Evolutionary conservation across 2,329 filamentous ascomycete genomes (phyloP).

Genomic region (Alternaria panax): DNA sequence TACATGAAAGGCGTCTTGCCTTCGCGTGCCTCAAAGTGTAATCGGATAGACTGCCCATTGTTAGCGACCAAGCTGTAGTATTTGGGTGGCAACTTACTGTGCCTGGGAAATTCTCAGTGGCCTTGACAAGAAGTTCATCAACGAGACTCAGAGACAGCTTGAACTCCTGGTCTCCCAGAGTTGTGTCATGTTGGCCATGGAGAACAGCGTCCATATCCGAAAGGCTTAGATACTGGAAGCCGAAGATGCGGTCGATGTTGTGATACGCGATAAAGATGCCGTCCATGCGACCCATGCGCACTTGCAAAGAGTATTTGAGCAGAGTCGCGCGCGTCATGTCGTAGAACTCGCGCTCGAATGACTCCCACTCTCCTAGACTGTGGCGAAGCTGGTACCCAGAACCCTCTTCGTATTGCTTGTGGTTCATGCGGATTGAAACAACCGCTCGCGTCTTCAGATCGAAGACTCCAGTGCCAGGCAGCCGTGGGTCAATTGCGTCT

Average conservation of each 20-base stretch:
- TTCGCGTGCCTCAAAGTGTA: slow-evolving; percentile 81
- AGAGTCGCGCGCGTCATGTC: slow-evolving; percentile 96
- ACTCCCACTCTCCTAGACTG: slow-evolving; percentile 81
- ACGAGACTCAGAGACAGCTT: slow-evolving; percentile 78
- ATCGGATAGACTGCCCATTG: slow-evolving; percentile 66
- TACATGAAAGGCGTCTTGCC: slow-evolving; percentile 74
- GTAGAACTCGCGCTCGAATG: slow-evolving; percentile 93
- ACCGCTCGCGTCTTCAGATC: slow-evolving; percentile 96
- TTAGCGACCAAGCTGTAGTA: slow-evolving; percentile 13
- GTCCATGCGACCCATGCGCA: slow-evolving; percentile 97
- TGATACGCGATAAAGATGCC: slow-evolving; percentile 97
- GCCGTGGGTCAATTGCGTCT: slow-evolving; percentile 83
- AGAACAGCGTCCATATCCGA: slow-evolving; percentile 87
- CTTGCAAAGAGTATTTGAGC: slow-evolving; percentile 95
- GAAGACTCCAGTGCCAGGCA: slow-evolving; percentile 93
- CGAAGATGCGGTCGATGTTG: slow-evolving; percentile 93
- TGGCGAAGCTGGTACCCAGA: slow-evolving; percentile 85
- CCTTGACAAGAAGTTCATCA: slow-evolving; percentile 79
- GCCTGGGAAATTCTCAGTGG: slow-evolving; percentile 76
- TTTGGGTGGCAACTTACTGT: slow-evolving; percentile 50
- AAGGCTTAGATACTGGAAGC: slow-evolving; percentile 92
- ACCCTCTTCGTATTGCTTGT: slow-evolving; percentile 73
- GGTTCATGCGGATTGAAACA: slow-evolving; percentile 88
- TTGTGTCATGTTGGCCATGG: slow-evolving; percentile 75
- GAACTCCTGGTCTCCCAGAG: slow-evolving; percentile 84